Conservation (phyloP, 2,329 filamentous ascomycete genomes). For the Ceratocystis smalleyi region DNA sequence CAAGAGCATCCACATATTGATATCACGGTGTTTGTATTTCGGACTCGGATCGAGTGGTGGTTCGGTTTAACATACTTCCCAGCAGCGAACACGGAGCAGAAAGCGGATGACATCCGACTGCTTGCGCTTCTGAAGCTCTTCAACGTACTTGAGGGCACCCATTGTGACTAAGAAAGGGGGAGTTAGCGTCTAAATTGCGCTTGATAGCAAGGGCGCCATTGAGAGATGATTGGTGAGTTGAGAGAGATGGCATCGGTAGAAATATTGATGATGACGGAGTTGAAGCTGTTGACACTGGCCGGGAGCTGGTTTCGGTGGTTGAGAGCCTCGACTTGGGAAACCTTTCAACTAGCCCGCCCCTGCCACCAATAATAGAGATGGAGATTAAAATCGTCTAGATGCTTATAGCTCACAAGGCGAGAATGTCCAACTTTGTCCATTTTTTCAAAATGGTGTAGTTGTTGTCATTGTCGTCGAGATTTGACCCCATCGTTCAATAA, state of each 20-base stretch:
- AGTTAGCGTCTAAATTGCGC: neutral
- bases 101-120: slow-evolving; percentile 99
- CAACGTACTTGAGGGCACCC: slow-evolving; percentile 99
- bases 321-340: neutral
- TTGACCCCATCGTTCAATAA: neutral
- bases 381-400: neutral
- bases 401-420: neutral
- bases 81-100: slow-evolving; percentile 98
- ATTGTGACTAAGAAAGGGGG: slow-evolving; percentile 46
- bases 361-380: neutral
- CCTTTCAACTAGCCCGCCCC: neutral
- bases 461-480: neutral
- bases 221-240: neutral
- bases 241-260: neutral
- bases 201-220: neutral
- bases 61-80: slow-evolving; percentile 66
- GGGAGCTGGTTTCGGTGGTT: neutral
- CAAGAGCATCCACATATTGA: slow-evolving; percentile 17
- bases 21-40: slow-evolving; percentile 14
- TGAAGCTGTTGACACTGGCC: neutral
- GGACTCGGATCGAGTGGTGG: slow-evolving; percentile 16
- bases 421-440: neutral
- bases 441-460: neutral
- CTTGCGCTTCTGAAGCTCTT: slow-evolving; percentile 99
- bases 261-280: neutral